Percentiles rank a stretch among this genome's conserved stretches.
These are phyloP conservation scores for Neonectria punicea DNA, from an alignment of 2,329 filamentous ascomycete genomes.

Conservation along the genomic window DNA sequence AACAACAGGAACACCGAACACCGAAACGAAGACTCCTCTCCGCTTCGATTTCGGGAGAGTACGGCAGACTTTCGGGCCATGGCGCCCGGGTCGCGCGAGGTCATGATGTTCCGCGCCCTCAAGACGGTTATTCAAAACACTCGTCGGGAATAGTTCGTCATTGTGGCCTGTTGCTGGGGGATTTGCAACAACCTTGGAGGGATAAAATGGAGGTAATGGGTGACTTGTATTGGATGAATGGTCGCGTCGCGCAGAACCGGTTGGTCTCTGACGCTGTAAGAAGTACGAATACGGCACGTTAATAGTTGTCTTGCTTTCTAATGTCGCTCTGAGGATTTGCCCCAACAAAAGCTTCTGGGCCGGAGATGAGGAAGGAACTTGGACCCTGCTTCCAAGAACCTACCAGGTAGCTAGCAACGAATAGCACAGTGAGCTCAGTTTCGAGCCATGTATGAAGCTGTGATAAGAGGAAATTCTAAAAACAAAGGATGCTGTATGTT, in stretches of 20 bases:
- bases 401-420: background rate
- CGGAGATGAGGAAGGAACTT: slow-evolving; percentile 2
- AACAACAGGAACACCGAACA: background rate
- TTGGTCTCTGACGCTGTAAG: background rate
- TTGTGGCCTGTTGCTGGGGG: background rate
- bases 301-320: background rate
- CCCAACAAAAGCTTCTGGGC: slow-evolving; percentile 17
- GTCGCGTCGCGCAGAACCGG: background rate
- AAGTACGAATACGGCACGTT: background rate
- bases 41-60: slow-evolving; percentile 15
- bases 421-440: background rate
- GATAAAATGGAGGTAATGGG: background rate
- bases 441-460: background rate
- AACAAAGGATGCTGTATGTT: slow-evolving; percentile 8
- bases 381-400: background rate
- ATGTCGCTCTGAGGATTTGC: background rate
- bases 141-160: background rate
- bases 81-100: background rate
- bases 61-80: slow-evolving; percentile 19
- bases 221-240: background rate
- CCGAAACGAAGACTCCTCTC: background rate
- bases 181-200: background rate
- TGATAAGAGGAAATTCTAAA: background rate
- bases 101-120: slow-evolving; percentile 16
- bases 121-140: background rate